Percentiles rank a stretch among this genome's conserved stretches.
Conservation (phyloP, 2,329 filamentous ascomycete genomes). For the Podosphaera leucotricha region DNA sequence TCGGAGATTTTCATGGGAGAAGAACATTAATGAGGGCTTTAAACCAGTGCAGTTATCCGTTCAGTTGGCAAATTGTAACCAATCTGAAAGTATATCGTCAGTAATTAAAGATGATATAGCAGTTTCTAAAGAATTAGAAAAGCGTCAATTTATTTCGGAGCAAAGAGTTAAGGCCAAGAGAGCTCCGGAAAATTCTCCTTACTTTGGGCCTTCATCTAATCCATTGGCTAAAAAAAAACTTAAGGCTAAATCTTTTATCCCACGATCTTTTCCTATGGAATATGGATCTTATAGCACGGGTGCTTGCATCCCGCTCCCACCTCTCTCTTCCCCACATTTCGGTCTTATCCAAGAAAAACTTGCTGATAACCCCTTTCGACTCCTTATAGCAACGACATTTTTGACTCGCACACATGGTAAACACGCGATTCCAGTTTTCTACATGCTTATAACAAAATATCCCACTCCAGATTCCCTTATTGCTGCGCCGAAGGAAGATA, state of each 20-base stretch:
- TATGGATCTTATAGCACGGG: constrained; percentile 15
- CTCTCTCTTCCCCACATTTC: constrained; percentile 37
- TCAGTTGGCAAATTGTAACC: background rate
- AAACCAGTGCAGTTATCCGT: background rate
- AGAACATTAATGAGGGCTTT: background rate
- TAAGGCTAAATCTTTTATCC: background rate
- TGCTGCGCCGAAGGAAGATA: constrained; percentile 27
- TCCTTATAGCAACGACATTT: constrained; percentile 65
- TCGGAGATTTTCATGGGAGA: background rate
- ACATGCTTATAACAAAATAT: constrained; percentile 40
- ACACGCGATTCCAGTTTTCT: constrained; percentile 54
- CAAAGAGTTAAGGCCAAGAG: constrained; percentile 6
- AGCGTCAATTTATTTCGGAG: background rate
- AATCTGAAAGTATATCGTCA: background rate
- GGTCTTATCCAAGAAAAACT: constrained; percentile 71
- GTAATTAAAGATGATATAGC: background rate
- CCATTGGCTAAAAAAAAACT: background rate
- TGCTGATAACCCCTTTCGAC: constrained; percentile 48
- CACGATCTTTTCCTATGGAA: constrained; percentile 4
- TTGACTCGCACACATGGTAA: constrained; percentile 59
- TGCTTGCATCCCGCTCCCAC: constrained; percentile 40
- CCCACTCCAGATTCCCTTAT: constrained; percentile 42
- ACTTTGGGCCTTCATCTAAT: constrained; percentile 7
- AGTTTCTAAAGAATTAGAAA: background rate
- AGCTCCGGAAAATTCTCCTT: constrained; percentile 13